Percentiles rank a stretch among this genome's conserved stretches.
Conservation (phyloP, 306 rosid genomes). For the Arachis stenosperma region DNA sequence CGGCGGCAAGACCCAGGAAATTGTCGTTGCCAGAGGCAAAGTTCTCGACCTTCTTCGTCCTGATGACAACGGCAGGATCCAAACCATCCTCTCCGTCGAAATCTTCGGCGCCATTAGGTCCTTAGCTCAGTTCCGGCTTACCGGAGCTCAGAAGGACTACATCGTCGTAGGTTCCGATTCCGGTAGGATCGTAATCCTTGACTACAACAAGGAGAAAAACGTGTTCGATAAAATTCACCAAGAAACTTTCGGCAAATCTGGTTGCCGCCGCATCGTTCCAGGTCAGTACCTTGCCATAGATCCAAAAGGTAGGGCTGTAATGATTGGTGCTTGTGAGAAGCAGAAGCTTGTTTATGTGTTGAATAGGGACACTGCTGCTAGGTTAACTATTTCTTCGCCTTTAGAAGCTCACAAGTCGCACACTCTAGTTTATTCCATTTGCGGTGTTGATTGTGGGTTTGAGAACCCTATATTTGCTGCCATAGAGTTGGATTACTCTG, state of each 20-base stretch:
- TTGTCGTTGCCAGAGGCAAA: constrained; percentile 90
- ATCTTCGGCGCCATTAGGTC: constrained; percentile 85
- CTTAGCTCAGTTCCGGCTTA: constrained; percentile 83
- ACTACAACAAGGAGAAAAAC: constrained; percentile 82
- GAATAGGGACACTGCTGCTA: constrained; percentile 90
- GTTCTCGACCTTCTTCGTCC: constrained; percentile 96
- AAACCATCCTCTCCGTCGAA: constrained; percentile 93
- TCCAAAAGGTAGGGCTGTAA: constrained; percentile 95
- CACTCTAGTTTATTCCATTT: constrained; percentile 84
- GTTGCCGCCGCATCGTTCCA: constrained; percentile 88
- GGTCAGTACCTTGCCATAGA: constrained; percentile 90
- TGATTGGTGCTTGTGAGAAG: constrained; percentile 96
- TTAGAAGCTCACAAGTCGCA: constrained; percentile 91
- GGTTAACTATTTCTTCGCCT: constrained; percentile 92
- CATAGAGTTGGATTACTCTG: constrained; percentile 88
- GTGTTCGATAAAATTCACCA: constrained; percentile 90
- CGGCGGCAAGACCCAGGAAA: constrained; percentile 90
- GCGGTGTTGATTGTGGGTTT: constrained; percentile 95
- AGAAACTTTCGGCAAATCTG: constrained; percentile 94
- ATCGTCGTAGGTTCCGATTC: constrained; percentile 92
- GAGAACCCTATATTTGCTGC: constrained; percentile 97
- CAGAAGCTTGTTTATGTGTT: constrained; percentile 93
- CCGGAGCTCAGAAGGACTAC: constrained; percentile 87
- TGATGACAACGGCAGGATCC: constrained; percentile 89
- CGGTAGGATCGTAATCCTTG: constrained; percentile 88